Base-by-base conservation (phyloP, 2,329 filamentous ascomycete species). In the Diaporthe capsici region DNA sequence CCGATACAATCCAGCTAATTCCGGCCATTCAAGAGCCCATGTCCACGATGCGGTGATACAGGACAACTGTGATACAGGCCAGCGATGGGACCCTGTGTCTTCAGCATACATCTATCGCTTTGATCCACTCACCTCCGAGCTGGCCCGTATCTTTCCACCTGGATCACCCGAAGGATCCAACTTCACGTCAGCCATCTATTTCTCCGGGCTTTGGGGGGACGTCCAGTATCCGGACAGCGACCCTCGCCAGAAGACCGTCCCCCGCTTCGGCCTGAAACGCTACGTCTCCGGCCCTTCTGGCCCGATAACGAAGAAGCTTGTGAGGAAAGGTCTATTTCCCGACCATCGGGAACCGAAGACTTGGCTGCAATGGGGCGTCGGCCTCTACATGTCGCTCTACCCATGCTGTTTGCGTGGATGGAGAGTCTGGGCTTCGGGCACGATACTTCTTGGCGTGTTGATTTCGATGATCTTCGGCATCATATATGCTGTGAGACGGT, bases 41-140 rank as follows among this genome's bases (percentile, higher is more conserved):
- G 57, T 84, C 4, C 83, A 84, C 57, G 81, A 84, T 44, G 76
- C 76, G 5, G 83, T 78, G 0, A 25, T 84, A 55, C 42, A 82
- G 15, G 83, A 84, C 73, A 82, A 82, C 47, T 84, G 83, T 58
- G 79, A 84, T n/a, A 76, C 79, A 53, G 83, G 83, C 0, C 78
- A 76, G 25, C 77, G 73, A 8, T 84, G 83, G 83, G 82, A 85
- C 67, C 83, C 83, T 0, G 70, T 84, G 2, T 78, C 80, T 4
- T 84, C 83, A 2, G 83, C 83, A 20, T 83, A 84, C 75, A 84
- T 84, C 57, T 84, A 84, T 58, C 80, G 77, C 42, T 80, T 83
- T 61, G 76, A 84, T n/a, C 77, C 81, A 8, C 44, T 75, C 1
- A 79, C 78, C 1, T 79, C 77, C 34, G 78, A 72, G 0, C 44